Evolutionary conservation across 1,284 basidiomycete genomes (phyloP).

Genomic region (Wolfiporia cocos): DNA sequence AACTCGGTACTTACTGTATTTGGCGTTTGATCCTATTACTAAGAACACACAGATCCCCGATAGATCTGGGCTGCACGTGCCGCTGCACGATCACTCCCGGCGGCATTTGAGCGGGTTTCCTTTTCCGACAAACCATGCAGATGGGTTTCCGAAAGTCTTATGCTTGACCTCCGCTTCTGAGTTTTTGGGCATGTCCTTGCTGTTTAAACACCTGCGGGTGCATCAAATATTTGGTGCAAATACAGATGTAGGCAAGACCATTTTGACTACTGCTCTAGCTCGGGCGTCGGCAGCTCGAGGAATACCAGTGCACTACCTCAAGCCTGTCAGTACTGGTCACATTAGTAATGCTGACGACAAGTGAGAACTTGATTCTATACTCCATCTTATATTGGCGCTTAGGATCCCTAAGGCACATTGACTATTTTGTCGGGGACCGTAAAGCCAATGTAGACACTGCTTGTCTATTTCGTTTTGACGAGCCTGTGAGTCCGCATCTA

Average conservation of each 20-base stretch:
- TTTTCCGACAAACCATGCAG: too few relatives aligned
- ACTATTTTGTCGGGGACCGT: constrained; percentile 44
- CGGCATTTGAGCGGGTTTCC: too few relatives aligned
- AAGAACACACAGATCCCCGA: too few relatives aligned
- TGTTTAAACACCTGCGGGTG: constrained; percentile 76
- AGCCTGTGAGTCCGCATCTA: constrained; percentile 92
- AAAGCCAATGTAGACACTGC: constrained; percentile 46
- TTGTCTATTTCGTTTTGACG: constrained; percentile 81
- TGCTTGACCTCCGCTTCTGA: not conserved
- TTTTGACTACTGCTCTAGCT: constrained; percentile 80
- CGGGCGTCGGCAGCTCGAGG: constrained; percentile 58
- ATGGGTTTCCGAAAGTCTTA: too few relatives aligned
- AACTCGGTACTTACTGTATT: too few relatives aligned
- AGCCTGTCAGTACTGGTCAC: constrained; percentile 87
- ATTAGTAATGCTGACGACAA: constrained; percentile 76
- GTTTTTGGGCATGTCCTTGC: constrained; percentile 33
- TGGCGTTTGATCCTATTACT: too few relatives aligned
- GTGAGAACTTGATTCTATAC: constrained; percentile 38
- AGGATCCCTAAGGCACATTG: constrained; percentile 54
- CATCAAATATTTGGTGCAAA: constrained; percentile 92
- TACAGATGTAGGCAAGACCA: constrained; percentile 90
- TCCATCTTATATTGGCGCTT: constrained; percentile 1
- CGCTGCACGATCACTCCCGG: too few relatives aligned
- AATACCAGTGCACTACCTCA: constrained; percentile 72
- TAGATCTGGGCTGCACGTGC: too few relatives aligned